Base-by-base conservation (phyloP, 192 early-diverging fungal genomes). In the Rhizoclosmatium globosum region DNA sequence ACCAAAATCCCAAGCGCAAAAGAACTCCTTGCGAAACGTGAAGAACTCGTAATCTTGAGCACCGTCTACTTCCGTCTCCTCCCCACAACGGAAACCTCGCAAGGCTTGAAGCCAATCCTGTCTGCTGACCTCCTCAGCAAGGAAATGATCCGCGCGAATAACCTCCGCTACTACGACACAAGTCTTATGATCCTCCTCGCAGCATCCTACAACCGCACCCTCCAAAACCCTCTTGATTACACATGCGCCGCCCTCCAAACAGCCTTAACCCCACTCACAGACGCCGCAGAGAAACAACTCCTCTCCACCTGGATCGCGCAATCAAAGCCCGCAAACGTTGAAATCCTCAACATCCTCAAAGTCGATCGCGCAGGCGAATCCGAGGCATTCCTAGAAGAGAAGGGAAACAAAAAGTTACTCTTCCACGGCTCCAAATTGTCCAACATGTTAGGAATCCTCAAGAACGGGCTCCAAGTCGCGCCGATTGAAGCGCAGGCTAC, bases 381-480 rank as follows among this genome's bases (percentile, higher is more conserved):
- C 79, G 38, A 85, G 86, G 19, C 79, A 85, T 62, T 93, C 89
- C 73, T 72, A 76, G 68, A 70, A 4, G 87, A 62, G 80, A 88
- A n/a, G 79, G 91, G 38, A 31, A 87, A 59, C 83, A 75, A 64
- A 68, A 85, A 65, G 62, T 45, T 85, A 31, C 59, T 85, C 15
- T 85, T 82, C 68, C 84, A 85, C 64, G 84, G 84, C 3, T 78
- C 64, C 46, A 83, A n/a, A 71, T 82, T 90, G 19, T 87, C 87
- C 17, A 94, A 94, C 75, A 90, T 90, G 80, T 77, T 88, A 13
- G 91, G 92, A 65, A 93, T 92, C 73, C 73, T 92, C 45, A 87
- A 84, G 56, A 87, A 90, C 59, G 92, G 82, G 9, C 77, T 88
- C 4, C 60, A 64, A 64, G 79, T 88, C 64, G 92, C 91, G 2